Conservation (phyloP, 2,329 filamentous ascomycete species). For the Fusarium compactum region DNA sequence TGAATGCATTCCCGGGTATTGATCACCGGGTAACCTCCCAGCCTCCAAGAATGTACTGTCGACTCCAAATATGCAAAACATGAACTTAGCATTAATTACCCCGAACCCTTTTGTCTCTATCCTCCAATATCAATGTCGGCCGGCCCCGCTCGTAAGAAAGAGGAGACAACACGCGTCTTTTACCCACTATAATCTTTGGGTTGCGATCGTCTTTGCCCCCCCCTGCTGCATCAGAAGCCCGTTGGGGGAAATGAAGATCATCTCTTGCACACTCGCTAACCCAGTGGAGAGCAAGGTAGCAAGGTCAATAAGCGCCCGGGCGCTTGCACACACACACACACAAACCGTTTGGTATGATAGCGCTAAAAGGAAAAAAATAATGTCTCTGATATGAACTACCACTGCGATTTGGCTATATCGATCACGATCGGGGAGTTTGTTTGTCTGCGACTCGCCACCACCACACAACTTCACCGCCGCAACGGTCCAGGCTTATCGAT, state of each 20-base stretch:
- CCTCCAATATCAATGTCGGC: slow-evolving; percentile 17
- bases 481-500: slow-evolving; percentile 21
- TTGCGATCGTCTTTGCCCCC: slow-evolving; percentile 22
- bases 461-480: slow-evolving; percentile 20
- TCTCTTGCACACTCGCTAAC: slow-evolving; percentile 28
- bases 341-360: slow-evolving; percentile 10
- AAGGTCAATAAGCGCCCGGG: slow-evolving; percentile 29
- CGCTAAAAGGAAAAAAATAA: slow-evolving; percentile 12
- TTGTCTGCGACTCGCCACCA: slow-evolving; percentile 19
- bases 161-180: slow-evolving; percentile 38
- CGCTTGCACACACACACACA: slow-evolving; percentile 24
- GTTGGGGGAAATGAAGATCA: slow-evolving; percentile 46
- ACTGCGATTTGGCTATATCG: slow-evolving; percentile 8
- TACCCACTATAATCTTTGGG: slow-evolving; percentile 31
- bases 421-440: slow-evolving; percentile 34
- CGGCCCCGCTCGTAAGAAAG: slow-evolving; percentile 20
- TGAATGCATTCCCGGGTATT: slow-evolving; percentile 8
- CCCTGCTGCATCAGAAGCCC: slow-evolving; percentile 28
- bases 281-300: slow-evolving; percentile 1
- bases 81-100: not conserved
- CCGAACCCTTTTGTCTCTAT: slow-evolving; percentile 3
- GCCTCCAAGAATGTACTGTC: slow-evolving; percentile 11
- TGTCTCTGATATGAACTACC: slow-evolving; percentile 29
- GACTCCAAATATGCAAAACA: slow-evolving; percentile 28
- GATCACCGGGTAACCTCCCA: slow-evolving; percentile 20